A percentile compares a stretch with the other conserved stretches of the same genome.
These are phyloP conservation scores for Paxillus ammoniavirescens DNA, from an alignment of 768 basidiomycete species.

Conservation along the genomic window DNA sequence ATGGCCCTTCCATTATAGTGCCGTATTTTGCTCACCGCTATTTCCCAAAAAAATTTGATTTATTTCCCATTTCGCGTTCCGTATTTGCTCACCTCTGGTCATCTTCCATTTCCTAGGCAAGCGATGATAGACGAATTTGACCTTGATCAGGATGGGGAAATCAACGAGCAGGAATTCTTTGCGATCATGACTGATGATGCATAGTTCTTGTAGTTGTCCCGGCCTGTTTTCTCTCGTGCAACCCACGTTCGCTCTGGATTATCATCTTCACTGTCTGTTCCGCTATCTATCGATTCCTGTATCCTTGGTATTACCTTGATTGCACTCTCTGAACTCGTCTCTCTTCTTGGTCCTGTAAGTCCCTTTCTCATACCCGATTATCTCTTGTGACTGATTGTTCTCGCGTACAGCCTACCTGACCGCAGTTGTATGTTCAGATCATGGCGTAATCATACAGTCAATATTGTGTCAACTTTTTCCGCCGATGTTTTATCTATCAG, in stretches of 20 bases:
- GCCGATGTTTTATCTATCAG: constrained; percentile 17
- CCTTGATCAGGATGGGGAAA: constrained; percentile 96
- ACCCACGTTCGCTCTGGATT: constrained; percentile 8
- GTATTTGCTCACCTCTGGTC: constrained; percentile 29
- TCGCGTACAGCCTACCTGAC: constrained; percentile 18
- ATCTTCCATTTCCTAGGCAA: constrained; percentile 59
- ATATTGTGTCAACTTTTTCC: constrained; percentile 7
- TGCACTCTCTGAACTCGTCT: constrained; percentile 2
- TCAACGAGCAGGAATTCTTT: constrained; percentile 94
- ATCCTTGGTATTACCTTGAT: constrained; percentile 18
- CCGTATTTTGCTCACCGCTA: constrained; percentile 25
- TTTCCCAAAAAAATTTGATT: constrained; percentile 13
- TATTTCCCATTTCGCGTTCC: constrained; percentile 13
- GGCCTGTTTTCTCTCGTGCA: background rate
- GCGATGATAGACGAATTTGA: constrained; percentile 99
- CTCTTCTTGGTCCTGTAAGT: constrained; percentile 14
- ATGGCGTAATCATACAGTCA: constrained; percentile 20
- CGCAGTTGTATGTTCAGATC: constrained; percentile 19
- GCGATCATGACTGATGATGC: constrained; percentile 96
- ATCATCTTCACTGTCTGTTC: constrained; percentile 9
- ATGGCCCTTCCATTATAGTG: constrained; percentile 16
- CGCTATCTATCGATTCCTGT: constrained; percentile 20
- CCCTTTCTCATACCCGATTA: constrained; percentile 21
- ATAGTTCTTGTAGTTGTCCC: constrained; percentile 28
- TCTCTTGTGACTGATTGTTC: constrained; percentile 13